Conservation (phyloP, 345 rosid species). For the Dipteronia dyeriana region DNA sequence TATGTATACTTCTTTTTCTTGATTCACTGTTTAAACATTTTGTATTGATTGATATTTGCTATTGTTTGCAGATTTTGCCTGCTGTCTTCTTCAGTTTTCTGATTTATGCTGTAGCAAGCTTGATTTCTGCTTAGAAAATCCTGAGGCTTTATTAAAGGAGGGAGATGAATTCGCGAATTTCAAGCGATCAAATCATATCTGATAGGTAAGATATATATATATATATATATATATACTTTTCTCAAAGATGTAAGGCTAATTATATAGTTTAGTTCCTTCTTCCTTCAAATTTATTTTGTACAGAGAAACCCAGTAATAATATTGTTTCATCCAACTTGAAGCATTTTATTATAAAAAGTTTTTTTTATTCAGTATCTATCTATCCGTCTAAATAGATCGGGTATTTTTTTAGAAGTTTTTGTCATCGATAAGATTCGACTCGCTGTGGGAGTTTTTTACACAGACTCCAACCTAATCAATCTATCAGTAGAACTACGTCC, state of each 20-base stretch:
- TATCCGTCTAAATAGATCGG: too few relatives aligned
- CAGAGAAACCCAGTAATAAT: neutral
- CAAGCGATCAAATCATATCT: neutral
- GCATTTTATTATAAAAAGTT: too few relatives aligned
- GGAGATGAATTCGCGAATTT: slow-evolving; percentile 8
- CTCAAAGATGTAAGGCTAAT: neutral
- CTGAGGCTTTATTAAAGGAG: neutral
- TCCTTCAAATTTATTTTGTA: neutral
- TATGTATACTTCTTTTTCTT: neutral
- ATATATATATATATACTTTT: neutral
- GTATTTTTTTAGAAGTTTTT: too few relatives aligned
- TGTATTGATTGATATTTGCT: neutral
- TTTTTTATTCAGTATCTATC: too few relatives aligned
- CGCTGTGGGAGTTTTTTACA: too few relatives aligned
- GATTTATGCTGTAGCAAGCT: slow-evolving; percentile 27
- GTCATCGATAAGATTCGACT: too few relatives aligned
- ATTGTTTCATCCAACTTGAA: neutral
- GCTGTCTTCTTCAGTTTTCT: slow-evolving; percentile 33
- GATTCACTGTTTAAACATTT: neutral
- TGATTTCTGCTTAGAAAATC: slow-evolving; percentile 19
- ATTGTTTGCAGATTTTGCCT: slow-evolving; percentile 40
- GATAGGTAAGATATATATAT: slow-evolving; percentile 27
- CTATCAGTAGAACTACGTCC: too few relatives aligned
- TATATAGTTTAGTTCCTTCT: slow-evolving; percentile 22
- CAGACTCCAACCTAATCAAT: too few relatives aligned